A percentile compares a stretch with the other conserved stretches of the same genome.
Conservation (phyloP, 768 basidiomycete genomes). For the Boletus tylopilopsis region DNA sequence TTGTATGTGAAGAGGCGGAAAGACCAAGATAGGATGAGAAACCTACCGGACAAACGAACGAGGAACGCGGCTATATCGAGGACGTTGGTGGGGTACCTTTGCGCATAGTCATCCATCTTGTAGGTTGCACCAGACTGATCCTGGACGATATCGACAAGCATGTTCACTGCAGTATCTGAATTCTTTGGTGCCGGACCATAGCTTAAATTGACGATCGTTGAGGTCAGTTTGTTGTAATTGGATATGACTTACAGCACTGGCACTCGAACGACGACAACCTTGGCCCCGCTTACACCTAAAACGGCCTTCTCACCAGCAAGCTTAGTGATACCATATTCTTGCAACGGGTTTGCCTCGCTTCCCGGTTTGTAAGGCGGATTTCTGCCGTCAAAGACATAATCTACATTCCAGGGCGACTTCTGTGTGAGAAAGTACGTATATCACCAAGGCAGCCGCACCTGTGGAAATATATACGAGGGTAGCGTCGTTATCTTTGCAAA, state of each 20-base stretch:
- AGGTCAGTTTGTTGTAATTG: neutral
- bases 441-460: slow-evolving; percentile 36
- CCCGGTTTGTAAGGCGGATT: slow-evolving; percentile 83
- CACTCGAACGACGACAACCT: slow-evolving; percentile 73
- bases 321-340: slow-evolving; percentile 87
- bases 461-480: slow-evolving; percentile 91
- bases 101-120: slow-evolving; percentile 96
- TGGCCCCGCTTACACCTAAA: slow-evolving; percentile 53
- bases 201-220: slow-evolving; percentile 39
- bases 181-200: slow-evolving; percentile 86
- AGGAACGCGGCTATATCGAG: slow-evolving; percentile 84
- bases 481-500: slow-evolving; percentile 60
- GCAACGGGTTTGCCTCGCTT: slow-evolving; percentile 74
- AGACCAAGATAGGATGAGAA: neutral
- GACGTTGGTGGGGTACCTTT: slow-evolving; percentile 89
- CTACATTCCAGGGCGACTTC: slow-evolving; percentile 34
- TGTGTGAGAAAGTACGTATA: slow-evolving; percentile 4
- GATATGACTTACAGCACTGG: slow-evolving; percentile 69
- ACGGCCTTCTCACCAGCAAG: slow-evolving; percentile 83
- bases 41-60: slow-evolving; percentile 66
- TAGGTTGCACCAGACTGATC: slow-evolving; percentile 86
- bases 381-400: slow-evolving; percentile 96
- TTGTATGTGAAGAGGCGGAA: neutral
- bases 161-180: slow-evolving; percentile 85
- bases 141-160: slow-evolving; percentile 80